Conservation (phyloP, 2,329 filamentous ascomycete species). For the Pezicula neosporulosa region DNA sequence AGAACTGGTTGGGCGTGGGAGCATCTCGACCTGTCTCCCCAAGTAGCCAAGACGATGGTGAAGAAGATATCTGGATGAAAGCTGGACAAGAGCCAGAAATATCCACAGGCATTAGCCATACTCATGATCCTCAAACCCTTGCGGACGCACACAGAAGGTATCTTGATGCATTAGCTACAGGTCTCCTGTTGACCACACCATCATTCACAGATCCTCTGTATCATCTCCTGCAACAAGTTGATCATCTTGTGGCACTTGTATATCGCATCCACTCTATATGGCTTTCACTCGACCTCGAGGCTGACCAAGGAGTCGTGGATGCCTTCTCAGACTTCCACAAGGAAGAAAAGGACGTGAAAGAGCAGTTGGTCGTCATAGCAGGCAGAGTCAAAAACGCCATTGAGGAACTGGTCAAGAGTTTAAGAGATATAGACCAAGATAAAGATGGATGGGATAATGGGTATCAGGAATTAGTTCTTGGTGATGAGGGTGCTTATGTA, state of each 20-base stretch:
- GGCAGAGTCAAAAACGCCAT: slow-evolving; percentile 64
- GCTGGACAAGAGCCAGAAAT: slow-evolving; percentile 15
- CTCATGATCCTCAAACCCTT: slow-evolving; percentile 81
- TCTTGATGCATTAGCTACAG: slow-evolving; percentile 62
- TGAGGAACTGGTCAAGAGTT: slow-evolving; percentile 52
- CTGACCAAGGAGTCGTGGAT: slow-evolving; percentile 78
- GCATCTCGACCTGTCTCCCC: slow-evolving; percentile 12
- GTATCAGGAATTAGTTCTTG: slow-evolving; percentile 27
- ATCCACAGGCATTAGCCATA: slow-evolving; percentile 5
- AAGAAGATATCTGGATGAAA: slow-evolving; percentile 42
- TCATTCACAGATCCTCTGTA: slow-evolving; percentile 64
- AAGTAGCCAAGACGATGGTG: slow-evolving; percentile 16
- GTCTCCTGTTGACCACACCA: slow-evolving; percentile 62
- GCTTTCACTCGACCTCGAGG: slow-evolving; percentile 74
- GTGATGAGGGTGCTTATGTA: slow-evolving; percentile 54
- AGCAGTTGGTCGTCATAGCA: slow-evolving; percentile 62
- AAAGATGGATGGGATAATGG: slow-evolving; percentile 30
- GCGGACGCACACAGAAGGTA: slow-evolving; percentile 77
- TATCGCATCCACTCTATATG: slow-evolving; percentile 74
- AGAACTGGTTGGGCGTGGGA: slow-evolving; percentile 60
- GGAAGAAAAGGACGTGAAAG: slow-evolving; percentile 67
- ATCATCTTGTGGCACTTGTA: slow-evolving; percentile 76
- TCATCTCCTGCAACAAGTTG: slow-evolving; percentile 67
- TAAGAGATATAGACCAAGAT: slow-evolving; percentile 51
- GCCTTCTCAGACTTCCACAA: slow-evolving; percentile 66